phyloP scores from a whole-genome alignment of 1,284 basidiomycete species.

The Marasmius sp. region DNA sequence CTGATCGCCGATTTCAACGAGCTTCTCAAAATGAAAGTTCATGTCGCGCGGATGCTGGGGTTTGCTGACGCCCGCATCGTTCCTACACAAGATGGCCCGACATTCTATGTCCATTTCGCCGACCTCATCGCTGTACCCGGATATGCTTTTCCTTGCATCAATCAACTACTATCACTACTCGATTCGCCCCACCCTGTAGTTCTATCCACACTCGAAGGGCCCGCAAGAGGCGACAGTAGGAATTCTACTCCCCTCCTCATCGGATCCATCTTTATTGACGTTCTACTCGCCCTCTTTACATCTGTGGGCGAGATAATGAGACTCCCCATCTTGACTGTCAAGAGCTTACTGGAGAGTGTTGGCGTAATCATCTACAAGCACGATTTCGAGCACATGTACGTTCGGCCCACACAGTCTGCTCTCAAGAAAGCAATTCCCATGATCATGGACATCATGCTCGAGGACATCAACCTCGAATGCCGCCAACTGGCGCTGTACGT shows the following conservation, averaged over 20 bases:
- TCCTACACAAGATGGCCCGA: slow-evolving; percentile 45
- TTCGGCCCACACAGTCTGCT: slow-evolving; percentile 51
- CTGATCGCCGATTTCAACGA: slow-evolving; percentile 49
- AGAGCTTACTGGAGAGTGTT: slow-evolving; percentile 60
- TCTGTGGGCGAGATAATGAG: slow-evolving; percentile 40
- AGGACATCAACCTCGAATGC: slow-evolving; percentile 61
- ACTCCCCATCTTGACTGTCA: slow-evolving; percentile 53
- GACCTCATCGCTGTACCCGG: slow-evolving; percentile 41
- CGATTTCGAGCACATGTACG: slow-evolving; percentile 54
- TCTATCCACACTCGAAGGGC: slow-evolving; percentile 47
- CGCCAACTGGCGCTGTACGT: slow-evolving; percentile 61
- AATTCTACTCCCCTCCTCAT: slow-evolving; percentile 45
- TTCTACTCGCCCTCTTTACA: slow-evolving; percentile 49
- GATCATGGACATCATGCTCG: slow-evolving; percentile 49
- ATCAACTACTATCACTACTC: slow-evolving; percentile 53
- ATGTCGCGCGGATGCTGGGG: slow-evolving; percentile 55
- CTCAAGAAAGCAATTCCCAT: slow-evolving; percentile 52
- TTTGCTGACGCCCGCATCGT: slow-evolving; percentile 49
- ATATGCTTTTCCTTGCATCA: slow-evolving; percentile 52
- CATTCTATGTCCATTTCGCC: slow-evolving; percentile 54
- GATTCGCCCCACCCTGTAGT: slow-evolving; percentile 51
- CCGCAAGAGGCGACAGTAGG: slow-evolving; percentile 48
- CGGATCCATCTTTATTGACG: slow-evolving; percentile 63
- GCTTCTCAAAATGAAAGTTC: slow-evolving; percentile 60
- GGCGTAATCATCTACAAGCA: slow-evolving; percentile 69